Percentiles rank a stretch among this genome's conserved stretches.
phyloP scores from a whole-genome alignment of 495 filamentous ascomycete species.

The Recurvomyces mirabilis region DNA sequence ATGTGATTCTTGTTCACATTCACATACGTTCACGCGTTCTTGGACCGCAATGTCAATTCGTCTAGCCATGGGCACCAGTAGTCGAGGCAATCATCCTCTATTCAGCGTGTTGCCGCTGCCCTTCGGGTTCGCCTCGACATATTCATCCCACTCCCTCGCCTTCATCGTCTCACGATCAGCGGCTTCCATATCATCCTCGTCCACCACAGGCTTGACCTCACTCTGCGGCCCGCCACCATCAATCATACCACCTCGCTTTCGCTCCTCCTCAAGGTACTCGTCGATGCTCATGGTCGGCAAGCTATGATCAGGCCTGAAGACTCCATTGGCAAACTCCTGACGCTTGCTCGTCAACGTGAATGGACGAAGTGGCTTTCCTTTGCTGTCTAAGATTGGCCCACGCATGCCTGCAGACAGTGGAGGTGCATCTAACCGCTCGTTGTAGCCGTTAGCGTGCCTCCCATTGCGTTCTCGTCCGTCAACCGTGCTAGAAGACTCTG shows the following conservation, averaged over 20 bases:
- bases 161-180: constrained; percentile 87
- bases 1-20: too few species aligned
- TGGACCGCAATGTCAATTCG: too few species aligned
- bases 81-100: constrained; percentile 27
- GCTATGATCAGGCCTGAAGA: constrained; percentile 85
- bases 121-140: constrained; percentile 74
- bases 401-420: constrained; percentile 39
- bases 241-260: constrained; percentile 74
- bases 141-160: constrained; percentile 92
- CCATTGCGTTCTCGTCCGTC: constrained; percentile 25
- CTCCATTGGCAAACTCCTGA: constrained; percentile 64
- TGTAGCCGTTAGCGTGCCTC: constrained; percentile 44
- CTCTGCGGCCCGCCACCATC: constrained; percentile 81
- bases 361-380: constrained; percentile 80
- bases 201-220: constrained; percentile 53
- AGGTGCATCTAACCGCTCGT: constrained; percentile 62
- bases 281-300: constrained; percentile 96
- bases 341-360: constrained; percentile 70
- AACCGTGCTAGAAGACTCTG: too few species aligned
- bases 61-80: too few species aligned
- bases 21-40: too few species aligned
- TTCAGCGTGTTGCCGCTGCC: constrained; percentile 36
- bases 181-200: constrained; percentile 80
- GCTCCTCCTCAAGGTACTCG: constrained; percentile 91
- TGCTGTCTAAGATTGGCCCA: constrained; percentile 68